Base-by-base conservation (phyloP, 129 eudicot species). In the Centella asiatica region DNA sequence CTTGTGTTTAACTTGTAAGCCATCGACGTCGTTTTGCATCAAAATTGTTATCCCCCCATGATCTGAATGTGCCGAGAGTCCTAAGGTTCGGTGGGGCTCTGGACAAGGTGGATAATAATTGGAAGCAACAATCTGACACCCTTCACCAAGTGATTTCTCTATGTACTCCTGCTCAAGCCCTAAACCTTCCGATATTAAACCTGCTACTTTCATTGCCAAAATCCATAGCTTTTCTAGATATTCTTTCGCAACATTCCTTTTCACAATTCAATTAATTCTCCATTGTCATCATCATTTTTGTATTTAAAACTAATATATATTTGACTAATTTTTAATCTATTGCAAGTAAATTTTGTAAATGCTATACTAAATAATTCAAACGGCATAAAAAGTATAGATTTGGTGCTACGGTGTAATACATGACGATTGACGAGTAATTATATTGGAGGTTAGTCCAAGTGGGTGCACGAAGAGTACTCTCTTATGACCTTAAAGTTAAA, bases 101-200 rank as follows among this genome's bases (percentile, higher is more conserved):
- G 82, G 82, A 22, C 82, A 72, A 17, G 74, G 61, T 36, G 78
- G 82, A 31, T 77, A 77, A 45, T 68, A 72, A 42, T 77, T 69
- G 2, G 66, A 64, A 3, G 69, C 76, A 14, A 74, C 27, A 6
- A 58, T 53, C 60, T 72, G 75, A 45, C 46, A 18, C 7, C 74
- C 83, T 59, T 60, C 24, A 27, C 78, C 74, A 17, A 75, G 28
- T 67, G 67, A 73, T 4, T 62, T 62, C 19, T 68, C 74, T 47
- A 78, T 64, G 64, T 59, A 69, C 14, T 65, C 59, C 0, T 2
- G 10, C 0, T 55, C 71, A 28, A 78, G 66, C 53, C 76, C 83
- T 54, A 78, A 62, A 0, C 79, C 76, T 65, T 69, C 73, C 22
- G 78, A 74, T 40, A 74, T 74, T 42, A 63, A 69, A 6, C 74